These are phyloP conservation scores for Biscutella laevigata DNA, from an alignment of 441 rosid species.

Conservation along the genomic window DNA sequence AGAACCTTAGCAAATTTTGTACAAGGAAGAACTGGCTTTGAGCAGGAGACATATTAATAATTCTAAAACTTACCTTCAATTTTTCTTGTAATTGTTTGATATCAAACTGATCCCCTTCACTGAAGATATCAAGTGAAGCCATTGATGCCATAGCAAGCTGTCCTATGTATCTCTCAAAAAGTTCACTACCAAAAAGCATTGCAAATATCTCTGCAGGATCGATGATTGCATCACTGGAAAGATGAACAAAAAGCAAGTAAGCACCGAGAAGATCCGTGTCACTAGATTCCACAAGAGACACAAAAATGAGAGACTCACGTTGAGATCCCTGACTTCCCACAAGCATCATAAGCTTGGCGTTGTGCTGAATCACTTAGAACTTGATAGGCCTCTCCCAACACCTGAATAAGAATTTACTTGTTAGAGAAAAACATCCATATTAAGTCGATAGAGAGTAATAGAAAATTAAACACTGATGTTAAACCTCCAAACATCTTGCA, in stretches of 20 bases:
- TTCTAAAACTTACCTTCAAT: conserved; percentile 53
- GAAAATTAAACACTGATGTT: too few relatives aligned
- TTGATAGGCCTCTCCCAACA: conserved; percentile 93
- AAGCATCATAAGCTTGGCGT: conserved; percentile 85
- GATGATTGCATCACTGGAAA: conserved; percentile 77
- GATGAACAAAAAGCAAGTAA: conserved; percentile 15
- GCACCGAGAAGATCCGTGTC: conserved; percentile 3
- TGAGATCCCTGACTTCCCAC: conserved; percentile 93
- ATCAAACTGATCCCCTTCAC: conserved; percentile 86
- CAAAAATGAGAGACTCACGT: conserved; percentile 69
- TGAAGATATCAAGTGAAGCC: conserved; percentile 83
- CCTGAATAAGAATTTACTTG: conserved; percentile 48
- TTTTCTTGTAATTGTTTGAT: conserved; percentile 78
- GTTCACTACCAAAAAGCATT: conserved; percentile 97
- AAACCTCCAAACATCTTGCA: background rate
- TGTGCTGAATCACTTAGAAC: conserved; percentile 84
- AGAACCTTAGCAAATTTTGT: conserved; percentile 4
- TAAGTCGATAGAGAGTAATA: too few relatives aligned
- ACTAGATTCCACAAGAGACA: conserved; percentile 15
- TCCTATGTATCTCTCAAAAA: conserved; percentile 87
- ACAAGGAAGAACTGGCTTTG: background rate
- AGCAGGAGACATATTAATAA: background rate
- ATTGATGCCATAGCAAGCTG: conserved; percentile 98
- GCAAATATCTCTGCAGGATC: conserved; percentile 97
- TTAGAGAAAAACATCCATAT: too few relatives aligned